phyloP scores from a whole-genome alignment of 176 grass and related monocot genomes.

The Stipa capillata region DNA sequence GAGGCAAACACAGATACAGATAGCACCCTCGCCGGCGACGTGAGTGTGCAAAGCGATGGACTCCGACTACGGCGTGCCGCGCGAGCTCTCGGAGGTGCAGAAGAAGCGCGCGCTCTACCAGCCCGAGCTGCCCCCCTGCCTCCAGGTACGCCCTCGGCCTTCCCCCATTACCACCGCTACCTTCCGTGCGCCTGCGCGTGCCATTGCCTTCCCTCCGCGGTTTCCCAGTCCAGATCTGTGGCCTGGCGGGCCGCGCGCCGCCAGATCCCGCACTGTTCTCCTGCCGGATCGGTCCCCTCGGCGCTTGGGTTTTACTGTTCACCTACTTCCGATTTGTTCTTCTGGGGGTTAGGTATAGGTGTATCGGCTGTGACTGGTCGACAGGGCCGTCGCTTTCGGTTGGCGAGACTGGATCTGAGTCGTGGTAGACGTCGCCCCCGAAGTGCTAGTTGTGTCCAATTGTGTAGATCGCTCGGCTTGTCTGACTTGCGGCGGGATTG shows the following conservation, averaged over 20 bases:
- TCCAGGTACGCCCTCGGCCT: slow-evolving; percentile 45
- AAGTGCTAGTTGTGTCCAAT: neutral
- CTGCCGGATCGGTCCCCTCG: slow-evolving; percentile 5
- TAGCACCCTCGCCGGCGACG: neutral
- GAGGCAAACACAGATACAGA: neutral
- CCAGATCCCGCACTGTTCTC: slow-evolving; percentile 10
- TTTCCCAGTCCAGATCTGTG: slow-evolving; percentile 22
- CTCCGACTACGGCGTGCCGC: slow-evolving; percentile 87
- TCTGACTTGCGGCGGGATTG: neutral
- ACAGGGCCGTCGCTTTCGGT: slow-evolving; percentile 6
- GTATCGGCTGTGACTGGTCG: neutral
- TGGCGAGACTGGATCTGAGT: slow-evolving; percentile 30
- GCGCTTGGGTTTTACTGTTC: neutral
- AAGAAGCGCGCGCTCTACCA: slow-evolving; percentile 67
- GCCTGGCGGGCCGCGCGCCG: neutral
- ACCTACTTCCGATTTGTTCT: slow-evolving; percentile 15
- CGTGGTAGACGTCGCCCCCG: neutral
- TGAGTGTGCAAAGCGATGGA: slow-evolving; percentile 36
- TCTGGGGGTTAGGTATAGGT: neutral
- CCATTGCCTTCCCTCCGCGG: neutral
- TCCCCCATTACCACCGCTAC: neutral
- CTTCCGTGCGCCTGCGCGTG: neutral
- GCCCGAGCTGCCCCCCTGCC: slow-evolving; percentile 84
- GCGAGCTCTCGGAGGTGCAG: slow-evolving; percentile 89
- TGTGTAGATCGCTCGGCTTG: slow-evolving; percentile 10